A percentile compares a stretch with the other conserved stretches of the same genome.
Conservation (phyloP, 2,329 filamentous ascomycete species). For the Polychaeton citri region DNA sequence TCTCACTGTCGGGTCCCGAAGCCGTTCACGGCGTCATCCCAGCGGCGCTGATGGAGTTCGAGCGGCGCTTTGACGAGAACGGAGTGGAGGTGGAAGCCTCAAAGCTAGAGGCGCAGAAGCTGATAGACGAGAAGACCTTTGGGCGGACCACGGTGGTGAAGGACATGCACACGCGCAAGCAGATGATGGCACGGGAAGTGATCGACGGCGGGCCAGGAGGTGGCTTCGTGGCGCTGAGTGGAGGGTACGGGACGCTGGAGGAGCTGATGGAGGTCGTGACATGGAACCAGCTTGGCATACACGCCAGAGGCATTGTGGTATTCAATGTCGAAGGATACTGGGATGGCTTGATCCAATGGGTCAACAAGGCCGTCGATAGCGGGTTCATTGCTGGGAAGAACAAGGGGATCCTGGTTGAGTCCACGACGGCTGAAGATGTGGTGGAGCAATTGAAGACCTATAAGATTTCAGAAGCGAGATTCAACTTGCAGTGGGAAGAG, state of each 20-base stretch:
- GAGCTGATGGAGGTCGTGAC: slow-evolving; percentile 85
- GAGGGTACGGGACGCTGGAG: slow-evolving; percentile 90
- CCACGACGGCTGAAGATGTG: slow-evolving; percentile 57
- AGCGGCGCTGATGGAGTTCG: slow-evolving; percentile 64
- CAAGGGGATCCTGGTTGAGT: slow-evolving; percentile 65
- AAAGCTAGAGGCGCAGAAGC: slow-evolving; percentile 15
- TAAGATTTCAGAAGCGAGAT: slow-evolving; percentile 58
- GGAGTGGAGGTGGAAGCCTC: slow-evolving; percentile 31
- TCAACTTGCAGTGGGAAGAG: slow-evolving; percentile 69
- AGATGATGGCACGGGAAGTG: slow-evolving; percentile 83
- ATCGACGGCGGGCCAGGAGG: slow-evolving; percentile 66
- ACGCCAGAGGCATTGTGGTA: slow-evolving; percentile 63
- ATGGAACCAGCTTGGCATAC: slow-evolving; percentile 93
- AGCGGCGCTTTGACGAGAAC: slow-evolving; percentile 44
- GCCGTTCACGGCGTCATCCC: slow-evolving; percentile 92
- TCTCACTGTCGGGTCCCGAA: slow-evolving; percentile 64
- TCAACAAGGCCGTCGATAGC: slow-evolving; percentile 57
- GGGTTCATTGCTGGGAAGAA: slow-evolving; percentile 66
- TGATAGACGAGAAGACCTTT: slow-evolving; percentile 54
- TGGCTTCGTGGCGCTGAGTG: slow-evolving; percentile 78
- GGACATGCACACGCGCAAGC: slow-evolving; percentile 95
- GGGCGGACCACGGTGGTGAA: slow-evolving; percentile 77
- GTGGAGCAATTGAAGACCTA: slow-evolving; percentile 60
- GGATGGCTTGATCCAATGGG: slow-evolving; percentile 74
- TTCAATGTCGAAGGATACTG: slow-evolving; percentile 87